These are phyloP conservation scores for Nothomitra cinnamomea DNA, from an alignment of 2,329 filamentous ascomycete genomes.

Conservation along the genomic window DNA sequence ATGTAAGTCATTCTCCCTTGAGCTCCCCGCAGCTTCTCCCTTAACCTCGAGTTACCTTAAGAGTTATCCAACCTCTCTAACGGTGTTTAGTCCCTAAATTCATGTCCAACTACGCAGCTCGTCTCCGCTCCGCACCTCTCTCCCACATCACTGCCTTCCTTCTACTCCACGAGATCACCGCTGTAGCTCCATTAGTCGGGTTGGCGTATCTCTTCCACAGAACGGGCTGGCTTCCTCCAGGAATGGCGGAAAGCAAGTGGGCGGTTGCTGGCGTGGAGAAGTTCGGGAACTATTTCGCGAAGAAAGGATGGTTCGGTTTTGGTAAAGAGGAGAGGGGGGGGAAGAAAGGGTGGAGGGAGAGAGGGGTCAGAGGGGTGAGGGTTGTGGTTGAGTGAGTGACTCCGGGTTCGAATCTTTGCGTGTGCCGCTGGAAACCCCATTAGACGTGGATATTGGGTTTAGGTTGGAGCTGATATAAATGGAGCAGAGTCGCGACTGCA, in stretches of 20 bases:
- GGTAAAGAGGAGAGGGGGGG: constrained; percentile 18
- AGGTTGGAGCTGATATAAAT: constrained; percentile 1
- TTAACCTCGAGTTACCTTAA: no score
- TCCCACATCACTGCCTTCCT: constrained; percentile 77
- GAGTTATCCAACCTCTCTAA: not conserved
- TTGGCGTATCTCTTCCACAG: constrained; percentile 70
- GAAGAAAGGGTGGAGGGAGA: constrained; percentile 16
- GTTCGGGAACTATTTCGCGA: constrained; percentile 61
- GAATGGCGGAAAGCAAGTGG: constrained; percentile 34
- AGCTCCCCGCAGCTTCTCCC: no score
- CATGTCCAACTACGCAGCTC: constrained; percentile 50
- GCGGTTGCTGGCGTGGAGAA: constrained; percentile 46
- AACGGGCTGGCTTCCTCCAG: constrained; percentile 51
- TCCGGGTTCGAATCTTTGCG: no score
- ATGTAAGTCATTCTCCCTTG: no score
- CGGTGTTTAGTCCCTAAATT: constrained; percentile 47
- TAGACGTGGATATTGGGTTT: no score
- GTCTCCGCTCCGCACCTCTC: constrained; percentile 58
- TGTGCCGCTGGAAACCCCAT: no score
- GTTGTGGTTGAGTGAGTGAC: constrained; percentile 34
- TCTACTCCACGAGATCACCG: constrained; percentile 81
- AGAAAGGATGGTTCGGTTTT: constrained; percentile 64
- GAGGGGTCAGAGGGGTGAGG: constrained; percentile 28
- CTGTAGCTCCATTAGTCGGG: constrained; percentile 59
- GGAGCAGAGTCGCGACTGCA: constrained; percentile 52